A percentile compares a stretch with the other conserved stretches of the same genome.
Evolutionary conservation across 2,329 filamentous ascomycete species (phyloP).

Genomic region (Fusarium avenaceum): DNA sequence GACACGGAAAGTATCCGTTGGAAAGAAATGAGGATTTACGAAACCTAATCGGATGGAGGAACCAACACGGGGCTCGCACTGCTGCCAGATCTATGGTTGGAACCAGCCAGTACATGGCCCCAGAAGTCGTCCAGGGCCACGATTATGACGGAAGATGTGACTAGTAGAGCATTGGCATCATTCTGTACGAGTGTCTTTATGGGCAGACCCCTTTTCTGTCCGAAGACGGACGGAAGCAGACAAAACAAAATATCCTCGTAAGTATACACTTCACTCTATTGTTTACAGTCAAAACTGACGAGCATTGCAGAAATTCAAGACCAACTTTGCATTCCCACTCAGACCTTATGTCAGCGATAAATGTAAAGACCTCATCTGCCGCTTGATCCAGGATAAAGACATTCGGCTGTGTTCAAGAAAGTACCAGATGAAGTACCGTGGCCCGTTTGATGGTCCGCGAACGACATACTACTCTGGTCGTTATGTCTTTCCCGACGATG

Average conservation of each 20-base stretch:
- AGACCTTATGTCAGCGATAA: constrained; percentile 74
- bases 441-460: constrained; percentile 39
- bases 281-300: constrained; percentile 14
- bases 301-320: constrained; percentile 73
- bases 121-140: constrained; percentile 87
- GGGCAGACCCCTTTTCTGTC: constrained; percentile 91
- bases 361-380: constrained; percentile 82
- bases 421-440: constrained; percentile 76
- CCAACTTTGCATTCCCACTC: constrained; percentile 78
- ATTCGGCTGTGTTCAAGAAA: constrained; percentile 80
- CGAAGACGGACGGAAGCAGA: constrained; percentile 81
- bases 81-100: constrained; percentile 90
- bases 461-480: constrained; percentile 55
- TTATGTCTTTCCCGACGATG: constrained; percentile 86
- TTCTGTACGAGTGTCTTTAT: constrained; percentile 94
- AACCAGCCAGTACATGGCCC: constrained; percentile 98
- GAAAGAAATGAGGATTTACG: constrained; percentile 50
- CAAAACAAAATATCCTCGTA: constrained; percentile 87
- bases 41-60: constrained; percentile 75
- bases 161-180: constrained; percentile 96
- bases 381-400: constrained; percentile 80
- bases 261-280: constrained; percentile 51
- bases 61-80: constrained; percentile 75
- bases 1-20: constrained; percentile 52
- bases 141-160: constrained; percentile 93